phyloP scores from a whole-genome alignment of 129 eudicot species.

The Tanacetum coccineum region DNA sequence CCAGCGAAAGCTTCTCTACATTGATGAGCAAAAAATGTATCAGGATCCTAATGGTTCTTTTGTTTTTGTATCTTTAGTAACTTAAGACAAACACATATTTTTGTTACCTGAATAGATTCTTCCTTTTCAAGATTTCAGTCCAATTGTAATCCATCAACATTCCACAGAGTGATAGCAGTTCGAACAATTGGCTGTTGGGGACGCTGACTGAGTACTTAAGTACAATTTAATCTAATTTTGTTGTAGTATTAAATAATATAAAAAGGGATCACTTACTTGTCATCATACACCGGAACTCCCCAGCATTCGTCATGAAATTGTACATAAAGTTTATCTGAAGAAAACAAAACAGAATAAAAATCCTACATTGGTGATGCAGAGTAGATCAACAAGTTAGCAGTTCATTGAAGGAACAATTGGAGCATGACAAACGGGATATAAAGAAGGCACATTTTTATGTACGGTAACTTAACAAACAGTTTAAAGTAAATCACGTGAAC shows the following conservation, averaged over 20 bases:
- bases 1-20: slow-evolving; percentile 83
- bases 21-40: background rate
- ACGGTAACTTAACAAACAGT: no score
- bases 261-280: slow-evolving; percentile 67
- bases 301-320: slow-evolving; percentile 98
- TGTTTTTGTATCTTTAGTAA: background rate
- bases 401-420: no score
- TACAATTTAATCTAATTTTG: no score
- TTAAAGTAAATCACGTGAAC: no score
- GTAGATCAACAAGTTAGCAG: no score
- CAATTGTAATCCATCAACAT: slow-evolving; percentile 97
- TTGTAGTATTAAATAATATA: no score
- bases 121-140: slow-evolving; percentile 92
- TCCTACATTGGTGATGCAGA: background rate
- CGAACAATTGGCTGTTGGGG: slow-evolving; percentile 72
- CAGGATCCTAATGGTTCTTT: background rate
- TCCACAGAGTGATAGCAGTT: slow-evolving; percentile 86
- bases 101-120: slow-evolving; percentile 61
- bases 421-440: no score
- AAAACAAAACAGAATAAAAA: slow-evolving; percentile 2
- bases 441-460: no score
- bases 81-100: background rate
- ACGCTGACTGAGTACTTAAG: background rate
- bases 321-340: slow-evolving; percentile 79
- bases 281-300: slow-evolving; percentile 99